Evolutionary conservation across 352 stramenopile genomes (phyloP).

Genomic region (Globisporangium orthogonon): DNA sequence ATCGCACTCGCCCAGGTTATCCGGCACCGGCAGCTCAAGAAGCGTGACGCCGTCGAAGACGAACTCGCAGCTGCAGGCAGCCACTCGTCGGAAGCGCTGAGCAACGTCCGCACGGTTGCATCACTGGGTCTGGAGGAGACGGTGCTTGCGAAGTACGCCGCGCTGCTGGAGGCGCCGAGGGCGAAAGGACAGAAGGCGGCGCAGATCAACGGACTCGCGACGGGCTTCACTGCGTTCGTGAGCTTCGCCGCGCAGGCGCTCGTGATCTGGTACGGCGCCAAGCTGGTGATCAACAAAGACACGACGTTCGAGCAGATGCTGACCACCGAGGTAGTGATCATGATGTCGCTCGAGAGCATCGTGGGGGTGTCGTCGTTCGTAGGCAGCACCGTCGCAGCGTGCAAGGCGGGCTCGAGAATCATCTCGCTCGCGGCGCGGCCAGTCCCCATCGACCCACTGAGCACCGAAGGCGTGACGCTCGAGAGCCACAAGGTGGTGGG

Average conservation of each 20-base stretch:
- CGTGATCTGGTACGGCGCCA: constrained; percentile 54
- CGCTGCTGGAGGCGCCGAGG: constrained; percentile 18
- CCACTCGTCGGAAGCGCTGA: constrained; percentile 36
- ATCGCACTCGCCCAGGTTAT: constrained; percentile 18
- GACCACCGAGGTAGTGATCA: constrained; percentile 36
- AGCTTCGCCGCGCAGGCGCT: constrained; percentile 35
- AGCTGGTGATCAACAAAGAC: constrained; percentile 22
- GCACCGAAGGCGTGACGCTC: neutral
- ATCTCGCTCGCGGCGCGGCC: constrained; percentile 2
- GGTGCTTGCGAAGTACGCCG: constrained; percentile 24
- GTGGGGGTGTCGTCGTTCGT: constrained; percentile 18
- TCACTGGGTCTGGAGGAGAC: constrained; percentile 27
- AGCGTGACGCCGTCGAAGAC: constrained; percentile 7
- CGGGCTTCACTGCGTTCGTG: constrained; percentile 61
- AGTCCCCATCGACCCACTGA: constrained; percentile 8
- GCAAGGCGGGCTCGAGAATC: constrained; percentile 7
- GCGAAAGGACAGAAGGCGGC: constrained; percentile 12
- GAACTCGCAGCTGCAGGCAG: constrained; percentile 25
- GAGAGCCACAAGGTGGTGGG: constrained; percentile 4
- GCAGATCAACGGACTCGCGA: constrained; percentile 27
- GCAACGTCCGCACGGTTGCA: constrained; percentile 31
- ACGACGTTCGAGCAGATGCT: constrained; percentile 41
- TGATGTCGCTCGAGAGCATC: constrained; percentile 32
- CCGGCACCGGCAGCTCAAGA: constrained; percentile 19
- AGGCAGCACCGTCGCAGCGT: constrained; percentile 29